Base-by-base conservation (phyloP, 2,329 filamentous ascomycete genomes). In the Domatiomyces globalis region DNA sequence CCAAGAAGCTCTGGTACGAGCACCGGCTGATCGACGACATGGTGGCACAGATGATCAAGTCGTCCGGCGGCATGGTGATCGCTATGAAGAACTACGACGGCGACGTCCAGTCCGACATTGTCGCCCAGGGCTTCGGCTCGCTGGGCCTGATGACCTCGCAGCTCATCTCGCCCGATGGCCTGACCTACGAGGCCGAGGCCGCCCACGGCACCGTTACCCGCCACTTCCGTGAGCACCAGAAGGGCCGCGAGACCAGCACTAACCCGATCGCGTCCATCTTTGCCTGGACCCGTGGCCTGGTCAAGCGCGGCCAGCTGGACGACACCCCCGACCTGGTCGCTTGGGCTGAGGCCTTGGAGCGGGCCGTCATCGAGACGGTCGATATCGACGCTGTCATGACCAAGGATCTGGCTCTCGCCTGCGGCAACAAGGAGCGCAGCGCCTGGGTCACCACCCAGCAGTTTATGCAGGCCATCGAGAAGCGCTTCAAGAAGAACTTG, bases 31-130 rank as follows among this genome's bases (percentile, higher is more conserved):
- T 98, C 66, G 92, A 98, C 73, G 92, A 98, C 73, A 96, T 98
- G 92, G 92, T 98, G 58, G 92, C 92, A 48, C 92, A 98, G 79
- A 98, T 98, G 92, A 85, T 98, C 78, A 98, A 98, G 85, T 92
- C 85, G 73, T 81, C 84, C 64, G 92, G 92, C 62, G 92, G 92
- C 58, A 95, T 92, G 73, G 81, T 96, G 68, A 95, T 96, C 78
- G 92, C 92, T 56, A 80, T 96, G 70, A 98, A 98, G 84, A 96
- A 96, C 81, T 95, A 96, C 75, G 92, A 96, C 65, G 92, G 92
- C 70, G 92, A 98, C 65, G 92, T 98, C 58, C 92, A 96, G 75
- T 95, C 89, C 68, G 92, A 98, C 69, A 90, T 96, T 63, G 87
- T 98, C 57, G 92, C 92, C 54, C 92, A 98, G 73, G 92, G 92